phyloP scores from a whole-genome alignment of 2,329 filamentous ascomycete genomes.

The Microdochium nivale region DNA sequence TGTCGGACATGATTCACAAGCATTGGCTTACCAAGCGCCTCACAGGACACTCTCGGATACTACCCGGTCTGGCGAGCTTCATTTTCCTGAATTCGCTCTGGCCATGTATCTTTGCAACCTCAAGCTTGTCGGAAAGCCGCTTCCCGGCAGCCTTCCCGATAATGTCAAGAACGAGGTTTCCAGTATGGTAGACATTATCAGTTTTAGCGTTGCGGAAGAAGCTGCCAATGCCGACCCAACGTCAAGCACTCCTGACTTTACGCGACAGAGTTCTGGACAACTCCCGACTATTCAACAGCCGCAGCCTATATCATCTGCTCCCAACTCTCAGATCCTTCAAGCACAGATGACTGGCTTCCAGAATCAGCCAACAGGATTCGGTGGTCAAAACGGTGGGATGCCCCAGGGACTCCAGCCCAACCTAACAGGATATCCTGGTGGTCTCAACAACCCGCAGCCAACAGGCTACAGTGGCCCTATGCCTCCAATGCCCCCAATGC shows the following conservation, averaged over 20 bases:
- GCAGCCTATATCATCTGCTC: background rate
- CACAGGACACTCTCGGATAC: constrained; percentile 83
- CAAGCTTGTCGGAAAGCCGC: constrained; percentile 74
- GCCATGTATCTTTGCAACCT: constrained; percentile 98
- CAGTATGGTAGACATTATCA: constrained; percentile 99
- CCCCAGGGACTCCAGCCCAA: constrained; percentile 55
- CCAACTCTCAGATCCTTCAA: constrained; percentile 46
- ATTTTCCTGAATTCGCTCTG: constrained; percentile 95
- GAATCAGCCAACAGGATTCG: constrained; percentile 43
- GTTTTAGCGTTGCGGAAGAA: constrained; percentile 81
- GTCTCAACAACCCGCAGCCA: constrained; percentile 59
- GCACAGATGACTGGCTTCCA: constrained; percentile 63
- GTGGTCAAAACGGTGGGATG: constrained; percentile 32
- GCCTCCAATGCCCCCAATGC: constrained; percentile 79
- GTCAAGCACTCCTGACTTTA: constrained; percentile 65
- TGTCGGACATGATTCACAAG: background rate
- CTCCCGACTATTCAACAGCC: constrained; percentile 46
- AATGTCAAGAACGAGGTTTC: constrained; percentile 93
- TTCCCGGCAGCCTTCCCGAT: constrained; percentile 71
- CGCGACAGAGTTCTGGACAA: constrained; percentile 39
- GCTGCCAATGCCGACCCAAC: constrained; percentile 39
- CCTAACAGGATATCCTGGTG: constrained; percentile 58
- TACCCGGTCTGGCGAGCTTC: constrained; percentile 88
- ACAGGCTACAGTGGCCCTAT: constrained; percentile 74
- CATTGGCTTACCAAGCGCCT: background rate